Evolutionary conservation across 306 rosid species (phyloP).

Genomic region (Quercus parvula): DNA sequence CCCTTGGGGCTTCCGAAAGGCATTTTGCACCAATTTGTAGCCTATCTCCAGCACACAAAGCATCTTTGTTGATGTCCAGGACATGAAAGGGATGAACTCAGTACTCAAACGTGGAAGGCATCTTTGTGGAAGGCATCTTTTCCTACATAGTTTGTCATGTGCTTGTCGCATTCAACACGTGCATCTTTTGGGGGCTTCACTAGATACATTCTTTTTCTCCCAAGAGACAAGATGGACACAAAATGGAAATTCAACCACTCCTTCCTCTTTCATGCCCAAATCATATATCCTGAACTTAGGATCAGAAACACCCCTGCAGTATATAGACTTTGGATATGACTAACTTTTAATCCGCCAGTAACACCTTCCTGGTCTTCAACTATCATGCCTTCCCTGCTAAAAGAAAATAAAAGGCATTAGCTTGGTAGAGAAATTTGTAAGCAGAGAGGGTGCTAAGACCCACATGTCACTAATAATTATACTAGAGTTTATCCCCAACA

Average conservation of each 20-base stretch:
- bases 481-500: neutral
- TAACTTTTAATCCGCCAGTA: slow-evolving; percentile 73
- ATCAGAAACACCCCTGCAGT: slow-evolving; percentile 69
- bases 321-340: slow-evolving; percentile 68
- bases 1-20: slow-evolving; percentile 83
- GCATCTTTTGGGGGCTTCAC: slow-evolving; percentile 87
- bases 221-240: slow-evolving; percentile 84
- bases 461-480: neutral
- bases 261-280: slow-evolving; percentile 89
- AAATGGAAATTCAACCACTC: slow-evolving; percentile 90
- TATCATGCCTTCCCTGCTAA: neutral
- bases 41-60: slow-evolving; percentile 91
- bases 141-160: slow-evolving; percentile 81
- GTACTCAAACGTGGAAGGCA: slow-evolving; percentile 71
- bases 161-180: slow-evolving; percentile 76
- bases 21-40: slow-evolving; percentile 87
- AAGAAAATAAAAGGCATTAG: neutral
- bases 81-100: slow-evolving; percentile 89
- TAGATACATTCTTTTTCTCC: slow-evolving; percentile 87
- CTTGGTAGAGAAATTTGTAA: neutral
- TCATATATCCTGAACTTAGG: slow-evolving; percentile 77
- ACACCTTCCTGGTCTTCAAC: slow-evolving; percentile 67
- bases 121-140: slow-evolving; percentile 85
- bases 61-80: slow-evolving; percentile 77
- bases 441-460: neutral